These are phyloP conservation scores for Ulota crispa DNA, from an alignment of 225 moss, liverwort and hornwort genomes.

Conservation along the genomic window DNA sequence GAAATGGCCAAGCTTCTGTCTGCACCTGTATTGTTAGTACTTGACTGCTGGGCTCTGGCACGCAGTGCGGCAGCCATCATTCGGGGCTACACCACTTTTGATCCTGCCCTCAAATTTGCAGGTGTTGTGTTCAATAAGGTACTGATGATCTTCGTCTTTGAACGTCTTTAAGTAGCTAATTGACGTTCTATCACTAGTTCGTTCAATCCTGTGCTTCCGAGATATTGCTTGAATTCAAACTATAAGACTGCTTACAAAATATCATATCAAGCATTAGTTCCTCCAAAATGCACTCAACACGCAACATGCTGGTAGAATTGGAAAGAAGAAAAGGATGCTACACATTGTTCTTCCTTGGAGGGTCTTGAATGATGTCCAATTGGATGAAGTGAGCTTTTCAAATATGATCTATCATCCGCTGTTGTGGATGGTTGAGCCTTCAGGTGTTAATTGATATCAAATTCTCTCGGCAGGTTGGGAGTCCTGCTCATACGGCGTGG, in stretches of 20 bases:
- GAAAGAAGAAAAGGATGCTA: too few relatives aligned
- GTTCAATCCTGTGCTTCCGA: background rate
- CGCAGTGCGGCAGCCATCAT: constrained; percentile 74
- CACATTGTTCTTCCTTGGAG: background rate
- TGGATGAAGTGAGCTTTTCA: background rate
- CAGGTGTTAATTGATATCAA: background rate
- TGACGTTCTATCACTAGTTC: background rate
- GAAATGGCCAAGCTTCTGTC: constrained; percentile 76
- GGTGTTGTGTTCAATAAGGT: constrained; percentile 76
- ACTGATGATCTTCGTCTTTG: constrained; percentile 21
- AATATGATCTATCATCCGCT: background rate
- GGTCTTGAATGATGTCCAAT: background rate
- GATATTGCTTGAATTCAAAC: background rate
- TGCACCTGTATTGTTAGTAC: constrained; percentile 67
- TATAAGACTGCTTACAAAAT: background rate
- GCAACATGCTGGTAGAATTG: too few relatives aligned
- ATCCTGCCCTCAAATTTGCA: constrained; percentile 60
- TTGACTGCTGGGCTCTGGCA: constrained; percentile 71
- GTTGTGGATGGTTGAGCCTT: background rate
- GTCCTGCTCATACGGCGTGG: constrained; percentile 64
- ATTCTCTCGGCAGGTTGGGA: constrained; percentile 45
- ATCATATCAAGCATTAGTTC: background rate
- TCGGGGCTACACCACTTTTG: constrained; percentile 66
- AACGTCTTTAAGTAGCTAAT: background rate
- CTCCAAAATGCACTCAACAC: background rate